These are phyloP conservation scores for Lentithecium fluviatile DNA, from an alignment of 495 filamentous ascomycete genomes.

Conservation along the genomic window DNA sequence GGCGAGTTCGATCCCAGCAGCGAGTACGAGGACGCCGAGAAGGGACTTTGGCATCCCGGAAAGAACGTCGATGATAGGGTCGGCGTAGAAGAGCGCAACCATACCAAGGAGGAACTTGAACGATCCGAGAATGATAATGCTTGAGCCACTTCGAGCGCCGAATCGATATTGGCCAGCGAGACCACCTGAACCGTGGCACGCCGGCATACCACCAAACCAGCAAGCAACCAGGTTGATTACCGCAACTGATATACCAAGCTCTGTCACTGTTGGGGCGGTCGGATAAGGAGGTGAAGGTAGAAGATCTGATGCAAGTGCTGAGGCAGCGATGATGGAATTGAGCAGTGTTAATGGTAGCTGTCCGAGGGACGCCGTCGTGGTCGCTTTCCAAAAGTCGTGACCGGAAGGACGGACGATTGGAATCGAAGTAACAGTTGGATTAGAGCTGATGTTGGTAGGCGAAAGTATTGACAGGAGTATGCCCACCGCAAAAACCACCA, in stretches of 20 bases:
- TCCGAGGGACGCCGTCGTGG: conserved; percentile 51
- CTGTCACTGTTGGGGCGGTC: conserved; percentile 62
- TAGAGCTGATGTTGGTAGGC: conserved; percentile 1
- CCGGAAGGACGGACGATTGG: conserved; percentile 29
- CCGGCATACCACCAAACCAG: conserved; percentile 94
- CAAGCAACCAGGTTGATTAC: conserved; percentile 79
- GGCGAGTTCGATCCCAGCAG: conserved; percentile 79
- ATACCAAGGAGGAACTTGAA: conserved; percentile 76
- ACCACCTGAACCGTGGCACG: conserved; percentile 90
- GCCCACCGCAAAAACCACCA: conserved; percentile 67
- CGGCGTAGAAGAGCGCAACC: conserved; percentile 47
- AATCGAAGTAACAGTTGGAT: conserved; percentile 6
- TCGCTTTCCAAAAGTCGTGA: conserved; percentile 25
- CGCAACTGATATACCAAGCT: conserved; percentile 75
- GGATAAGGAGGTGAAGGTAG: conserved; percentile 58
- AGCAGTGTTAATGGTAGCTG: conserved; percentile 87
- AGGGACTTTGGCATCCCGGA: conserved; percentile 67
- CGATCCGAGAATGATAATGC: conserved; percentile 73
- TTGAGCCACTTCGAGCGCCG: conserved; percentile 81
- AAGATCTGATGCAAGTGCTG: conserved; percentile 70
- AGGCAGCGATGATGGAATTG: conserved; percentile 86
- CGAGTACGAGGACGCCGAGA: conserved; percentile 83
- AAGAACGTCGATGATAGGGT: conserved; percentile 61
- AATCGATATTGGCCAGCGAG: conserved; percentile 87
- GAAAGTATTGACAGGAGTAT: conserved; percentile 30